phyloP scores from a whole-genome alignment of 768 basidiomycete species.

The Auriscalpium orientale region DNA sequence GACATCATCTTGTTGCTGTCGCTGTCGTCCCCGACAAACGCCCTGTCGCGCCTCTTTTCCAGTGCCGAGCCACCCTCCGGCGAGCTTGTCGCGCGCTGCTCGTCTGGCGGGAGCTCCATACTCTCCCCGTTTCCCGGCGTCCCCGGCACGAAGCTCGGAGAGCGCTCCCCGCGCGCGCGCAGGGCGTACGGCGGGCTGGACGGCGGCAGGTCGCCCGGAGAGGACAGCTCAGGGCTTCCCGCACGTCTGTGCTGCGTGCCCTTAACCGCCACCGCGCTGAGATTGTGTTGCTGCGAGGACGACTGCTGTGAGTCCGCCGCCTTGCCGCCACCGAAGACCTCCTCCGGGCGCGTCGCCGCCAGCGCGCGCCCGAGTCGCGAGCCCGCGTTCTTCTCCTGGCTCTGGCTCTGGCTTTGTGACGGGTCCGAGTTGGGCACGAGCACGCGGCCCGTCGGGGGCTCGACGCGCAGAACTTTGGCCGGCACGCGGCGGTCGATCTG shows the following conservation, averaged over 20 bases:
- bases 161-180: not conserved
- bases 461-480: no score
- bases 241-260: not conserved
- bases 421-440: conserved; percentile 11
- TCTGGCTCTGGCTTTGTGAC: not conserved
- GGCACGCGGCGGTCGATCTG: not conserved
- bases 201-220: not conserved
- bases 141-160: not conserved
- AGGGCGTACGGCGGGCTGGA: not conserved
- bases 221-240: not conserved
- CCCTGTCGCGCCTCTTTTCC: not conserved
- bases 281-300: not conserved
- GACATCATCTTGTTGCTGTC: not conserved
- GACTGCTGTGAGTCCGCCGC: not conserved
- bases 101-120: not conserved
- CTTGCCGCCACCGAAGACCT: not conserved
- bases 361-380: not conserved
- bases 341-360: not conserved
- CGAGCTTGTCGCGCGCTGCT: not conserved
- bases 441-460: not conserved
- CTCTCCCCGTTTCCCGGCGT: not conserved
- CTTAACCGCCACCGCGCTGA: not conserved
- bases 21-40: not conserved
- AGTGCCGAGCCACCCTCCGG: not conserved
- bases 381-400: not conserved